A percentile compares a stretch with the other conserved stretches of the same genome.
Evolutionary conservation across 1,284 basidiomycete species (phyloP).

Genomic region (Porphyrellus sp.): DNA sequence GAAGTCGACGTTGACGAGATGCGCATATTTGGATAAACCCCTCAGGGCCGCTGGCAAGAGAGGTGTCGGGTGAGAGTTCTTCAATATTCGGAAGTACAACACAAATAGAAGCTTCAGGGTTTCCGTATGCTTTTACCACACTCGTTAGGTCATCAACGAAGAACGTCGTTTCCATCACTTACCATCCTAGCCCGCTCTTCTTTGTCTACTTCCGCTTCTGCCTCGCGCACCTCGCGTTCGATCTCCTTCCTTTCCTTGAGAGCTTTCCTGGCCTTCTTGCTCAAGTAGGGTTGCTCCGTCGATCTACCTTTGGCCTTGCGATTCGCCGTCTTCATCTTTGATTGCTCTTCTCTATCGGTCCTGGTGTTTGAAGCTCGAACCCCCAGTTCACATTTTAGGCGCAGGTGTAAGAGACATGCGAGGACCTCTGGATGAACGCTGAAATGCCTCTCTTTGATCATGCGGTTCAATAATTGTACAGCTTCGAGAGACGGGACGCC

Average conservation of each 20-base stretch:
- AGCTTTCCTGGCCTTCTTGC: constrained; percentile 74
- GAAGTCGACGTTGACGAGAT: constrained; percentile 98
- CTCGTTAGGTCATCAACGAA: constrained; percentile 20
- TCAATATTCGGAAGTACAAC: constrained; percentile 95
- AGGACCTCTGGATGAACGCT: constrained; percentile 89
- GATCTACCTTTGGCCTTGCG: constrained; percentile 55
- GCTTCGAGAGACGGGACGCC: constrained; percentile 84
- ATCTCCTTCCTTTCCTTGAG: constrained; percentile 77
- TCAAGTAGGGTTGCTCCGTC: constrained; percentile 68
- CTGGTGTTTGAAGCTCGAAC: constrained; percentile 70
- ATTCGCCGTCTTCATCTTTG: constrained; percentile 49
- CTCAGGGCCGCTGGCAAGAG: constrained; percentile 87
- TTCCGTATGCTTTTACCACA: constrained; percentile 71
- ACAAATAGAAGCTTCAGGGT: constrained; percentile 97
- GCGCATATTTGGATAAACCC: constrained; percentile 91
- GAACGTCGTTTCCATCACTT: constrained; percentile 33
- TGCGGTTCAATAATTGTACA: constrained; percentile 89
- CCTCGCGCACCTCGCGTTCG: constrained; percentile 89
- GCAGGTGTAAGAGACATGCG: constrained; percentile 80
- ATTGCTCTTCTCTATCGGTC: constrained; percentile 53
- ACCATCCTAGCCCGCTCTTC: constrained; percentile 86
- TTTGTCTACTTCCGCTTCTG: constrained; percentile 90
- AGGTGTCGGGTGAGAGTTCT: constrained; percentile 78
- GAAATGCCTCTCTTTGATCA: constrained; percentile 93
- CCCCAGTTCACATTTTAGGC: constrained; percentile 83